Evolutionary conservation across 306 rosid genomes (phyloP).

Genomic region (Oemleria cerasiformis): DNA sequence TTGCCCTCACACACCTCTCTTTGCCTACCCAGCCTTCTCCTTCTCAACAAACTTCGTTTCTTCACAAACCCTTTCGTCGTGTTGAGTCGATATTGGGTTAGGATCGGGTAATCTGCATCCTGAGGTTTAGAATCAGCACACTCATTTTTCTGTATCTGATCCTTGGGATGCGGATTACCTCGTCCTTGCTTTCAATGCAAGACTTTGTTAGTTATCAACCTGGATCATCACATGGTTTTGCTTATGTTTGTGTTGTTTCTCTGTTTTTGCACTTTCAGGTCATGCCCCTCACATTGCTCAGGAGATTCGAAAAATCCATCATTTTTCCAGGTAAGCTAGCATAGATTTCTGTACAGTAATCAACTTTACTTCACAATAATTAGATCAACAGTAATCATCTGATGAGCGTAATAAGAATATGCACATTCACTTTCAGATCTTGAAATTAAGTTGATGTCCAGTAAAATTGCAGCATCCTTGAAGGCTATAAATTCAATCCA

Average conservation of each 20-base stretch:
- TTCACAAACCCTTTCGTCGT: background rate
- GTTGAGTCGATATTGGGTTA: conserved; percentile 23
- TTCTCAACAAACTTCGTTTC: background rate
- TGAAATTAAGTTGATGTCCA: background rate
- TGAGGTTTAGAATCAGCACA: conserved; percentile 60
- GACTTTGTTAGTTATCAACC: background rate
- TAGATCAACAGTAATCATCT: background rate
- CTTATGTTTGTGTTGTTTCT: background rate
- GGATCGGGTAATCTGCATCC: conserved; percentile 64
- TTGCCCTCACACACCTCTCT: conserved; percentile 20
- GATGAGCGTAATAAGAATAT: background rate
- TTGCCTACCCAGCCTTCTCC: conserved; percentile 13
- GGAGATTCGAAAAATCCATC: background rate
- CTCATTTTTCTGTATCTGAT: conserved; percentile 27
- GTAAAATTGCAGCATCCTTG: background rate
- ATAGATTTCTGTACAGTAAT: background rate
- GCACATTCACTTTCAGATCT: background rate
- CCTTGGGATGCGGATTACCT: conserved; percentile 59
- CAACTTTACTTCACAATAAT: background rate
- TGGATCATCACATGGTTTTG: background rate
- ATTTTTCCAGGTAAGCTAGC: background rate
- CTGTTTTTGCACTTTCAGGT: conserved; percentile 16
- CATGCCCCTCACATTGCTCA: background rate
- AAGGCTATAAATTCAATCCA: background rate
- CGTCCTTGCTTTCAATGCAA: conserved; percentile 27